Conservation (phyloP, 176 grass and related monocot genomes). For the Poa annua region DNA sequence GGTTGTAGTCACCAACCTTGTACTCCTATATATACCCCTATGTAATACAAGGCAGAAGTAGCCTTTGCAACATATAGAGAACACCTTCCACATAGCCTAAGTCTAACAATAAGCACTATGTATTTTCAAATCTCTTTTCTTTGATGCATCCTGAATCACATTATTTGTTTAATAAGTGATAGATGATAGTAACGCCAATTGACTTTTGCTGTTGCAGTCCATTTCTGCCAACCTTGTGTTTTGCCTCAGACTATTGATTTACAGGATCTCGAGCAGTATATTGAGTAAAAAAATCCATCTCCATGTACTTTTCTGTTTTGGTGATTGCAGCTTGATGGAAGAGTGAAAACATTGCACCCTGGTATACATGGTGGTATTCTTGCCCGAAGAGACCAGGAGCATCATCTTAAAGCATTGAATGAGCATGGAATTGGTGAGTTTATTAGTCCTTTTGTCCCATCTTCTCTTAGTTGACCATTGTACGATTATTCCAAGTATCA, state of each 20-base stretch:
- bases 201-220: neutral
- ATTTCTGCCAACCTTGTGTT: neutral
- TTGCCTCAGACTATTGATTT: neutral
- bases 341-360: slow-evolving; percentile 96
- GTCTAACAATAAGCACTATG: neutral
- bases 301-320: slow-evolving; percentile 9
- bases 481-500: neutral
- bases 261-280: neutral
- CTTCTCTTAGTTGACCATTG: neutral
- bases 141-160: neutral
- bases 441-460: neutral
- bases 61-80: too few relatives aligned
- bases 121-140: neutral
- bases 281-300: neutral
- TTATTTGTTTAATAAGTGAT: neutral
- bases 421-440: slow-evolving; percentile 75
- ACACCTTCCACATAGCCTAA: too few relatives aligned
- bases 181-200: neutral
- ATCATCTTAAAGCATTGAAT: slow-evolving; percentile 81
- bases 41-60: too few relatives aligned
- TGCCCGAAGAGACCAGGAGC: slow-evolving; percentile 79
- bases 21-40: too few relatives aligned
- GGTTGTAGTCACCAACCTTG: too few relatives aligned
- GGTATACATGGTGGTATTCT: slow-evolving; percentile 98
- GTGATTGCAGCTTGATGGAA: slow-evolving; percentile 50